These are phyloP conservation scores for Stachybotrys chartarum DNA, from an alignment of 2,329 filamentous ascomycete species.

Conservation along the genomic window DNA sequence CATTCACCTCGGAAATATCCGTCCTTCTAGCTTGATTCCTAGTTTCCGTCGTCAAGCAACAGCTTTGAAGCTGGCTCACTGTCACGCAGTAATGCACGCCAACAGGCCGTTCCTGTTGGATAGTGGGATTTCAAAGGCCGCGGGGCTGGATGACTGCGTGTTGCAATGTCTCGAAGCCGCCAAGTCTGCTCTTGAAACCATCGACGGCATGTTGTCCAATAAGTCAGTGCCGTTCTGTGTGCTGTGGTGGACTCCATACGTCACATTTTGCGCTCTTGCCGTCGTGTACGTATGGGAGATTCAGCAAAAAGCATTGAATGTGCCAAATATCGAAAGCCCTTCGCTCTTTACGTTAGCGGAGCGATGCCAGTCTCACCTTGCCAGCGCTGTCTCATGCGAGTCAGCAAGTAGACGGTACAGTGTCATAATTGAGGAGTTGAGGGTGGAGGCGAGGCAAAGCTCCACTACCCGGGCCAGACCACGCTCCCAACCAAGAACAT, in stretches of 20 bases:
- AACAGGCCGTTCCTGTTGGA: slow-evolving; percentile 32
- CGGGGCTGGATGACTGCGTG: slow-evolving; percentile 16
- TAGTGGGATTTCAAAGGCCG: slow-evolving; percentile 25
- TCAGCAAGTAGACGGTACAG: slow-evolving; percentile 8
- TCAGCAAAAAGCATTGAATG: slow-evolving; percentile 11
- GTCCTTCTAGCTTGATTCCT: slow-evolving; percentile 34
- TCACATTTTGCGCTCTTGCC: slow-evolving; percentile 45
- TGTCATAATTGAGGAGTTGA: slow-evolving; percentile 7
- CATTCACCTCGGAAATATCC: slow-evolving; percentile 31
- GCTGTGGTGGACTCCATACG: slow-evolving; percentile 47
- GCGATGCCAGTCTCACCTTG: slow-evolving; percentile 7
- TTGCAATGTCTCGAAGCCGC: slow-evolving; percentile 35
- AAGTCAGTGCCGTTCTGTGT: slow-evolving; percentile 27
- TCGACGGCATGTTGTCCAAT: slow-evolving; percentile 30
- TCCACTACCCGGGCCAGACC: neutral
- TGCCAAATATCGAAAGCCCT: slow-evolving; percentile 3
- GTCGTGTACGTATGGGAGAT: slow-evolving; percentile 45
- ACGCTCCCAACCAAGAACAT: too few species aligned
- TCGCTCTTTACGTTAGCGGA: slow-evolving; percentile 14
- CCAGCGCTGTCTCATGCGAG: slow-evolving; percentile 6
- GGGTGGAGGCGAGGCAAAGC: neutral
- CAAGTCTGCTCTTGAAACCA: slow-evolving; percentile 28
- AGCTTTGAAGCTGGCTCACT: slow-evolving; percentile 44
- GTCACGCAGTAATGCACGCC: slow-evolving; percentile 45
- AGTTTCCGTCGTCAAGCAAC: slow-evolving; percentile 38